These are phyloP conservation scores for Suillus bovinus DNA, from an alignment of 768 basidiomycete genomes.

Conservation along the genomic window DNA sequence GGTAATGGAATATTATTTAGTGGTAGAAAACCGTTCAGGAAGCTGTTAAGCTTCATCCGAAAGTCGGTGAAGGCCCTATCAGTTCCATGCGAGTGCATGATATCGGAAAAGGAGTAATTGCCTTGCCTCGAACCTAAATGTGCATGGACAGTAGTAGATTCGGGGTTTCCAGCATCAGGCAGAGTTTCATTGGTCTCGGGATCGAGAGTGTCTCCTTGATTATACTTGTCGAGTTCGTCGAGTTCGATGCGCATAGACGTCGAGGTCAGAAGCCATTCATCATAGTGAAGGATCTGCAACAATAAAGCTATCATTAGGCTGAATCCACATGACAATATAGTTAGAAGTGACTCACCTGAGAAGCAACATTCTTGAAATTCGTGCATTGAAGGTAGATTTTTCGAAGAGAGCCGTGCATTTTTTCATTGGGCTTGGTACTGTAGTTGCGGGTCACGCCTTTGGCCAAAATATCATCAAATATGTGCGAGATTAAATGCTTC, in stretches of 20 bases:
- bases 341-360: conserved; percentile 32
- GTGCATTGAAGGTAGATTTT: conserved; percentile 27
- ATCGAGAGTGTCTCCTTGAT: conserved; percentile 23
- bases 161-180: no score
- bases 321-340: background rate
- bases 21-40: conserved; percentile 3
- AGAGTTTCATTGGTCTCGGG: conserved; percentile 15
- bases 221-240: conserved; percentile 13
- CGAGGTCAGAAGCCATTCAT: no score
- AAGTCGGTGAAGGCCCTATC: conserved; percentile 7
- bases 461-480: no score
- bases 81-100: no score
- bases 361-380: conserved; percentile 36
- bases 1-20: background rate
- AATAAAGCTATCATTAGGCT: background rate
- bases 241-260: conserved; percentile 10
- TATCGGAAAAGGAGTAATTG: no score
- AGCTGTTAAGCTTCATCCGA: conserved; percentile 8
- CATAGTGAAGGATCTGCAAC: conserved; percentile 7
- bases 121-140: no score
- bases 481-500: conserved; percentile 30
- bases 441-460: no score
- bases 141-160: no score
- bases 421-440: no score
- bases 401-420: no score